Evolutionary conservation across 2,329 filamentous ascomycete genomes (phyloP).

Genomic region (Hirsutella rhossiliensis): DNA sequence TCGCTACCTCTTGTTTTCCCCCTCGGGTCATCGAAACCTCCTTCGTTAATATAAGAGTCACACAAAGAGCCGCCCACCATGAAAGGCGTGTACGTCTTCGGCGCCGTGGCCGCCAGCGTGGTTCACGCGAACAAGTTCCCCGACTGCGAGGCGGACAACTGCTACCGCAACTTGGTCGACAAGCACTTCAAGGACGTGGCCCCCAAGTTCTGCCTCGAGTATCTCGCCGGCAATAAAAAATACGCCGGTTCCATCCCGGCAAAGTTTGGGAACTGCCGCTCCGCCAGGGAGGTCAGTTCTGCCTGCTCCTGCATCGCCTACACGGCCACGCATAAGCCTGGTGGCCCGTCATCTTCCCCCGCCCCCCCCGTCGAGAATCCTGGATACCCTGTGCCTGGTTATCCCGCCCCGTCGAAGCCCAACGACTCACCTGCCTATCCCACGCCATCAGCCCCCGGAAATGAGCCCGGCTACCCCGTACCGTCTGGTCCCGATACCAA

Average conservation of each 20-base stretch:
- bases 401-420: neutral
- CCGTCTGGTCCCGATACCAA: too few species aligned
- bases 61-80: slow-evolving; percentile 11
- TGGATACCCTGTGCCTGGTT: neutral
- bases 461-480: neutral
- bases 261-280: slow-evolving; percentile 17
- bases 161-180: slow-evolving; percentile 23
- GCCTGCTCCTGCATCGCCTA: slow-evolving; percentile 26
- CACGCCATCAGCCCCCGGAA: neutral
- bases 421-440: neutral
- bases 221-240: slow-evolving; percentile 16
- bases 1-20: neutral
- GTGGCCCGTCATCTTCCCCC: neutral
- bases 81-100: slow-evolving; percentile 19
- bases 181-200: slow-evolving; percentile 15
- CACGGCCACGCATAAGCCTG: slow-evolving; percentile 16
- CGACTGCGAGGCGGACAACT: slow-evolving; percentile 19
- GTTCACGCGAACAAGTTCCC: slow-evolving; percentile 16
- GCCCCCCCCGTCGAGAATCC: slow-evolving; percentile 2
- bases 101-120: slow-evolving; percentile 18
- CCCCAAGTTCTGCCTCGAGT: slow-evolving; percentile 19
- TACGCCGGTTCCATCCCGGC: slow-evolving; percentile 15
- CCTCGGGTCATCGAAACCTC: neutral
- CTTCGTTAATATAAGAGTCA: neutral
- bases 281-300: slow-evolving; percentile 12